Evolutionary conservation across 805 yeast genomes (phyloP).

Genomic region (Pichia paraexigua): DNA sequence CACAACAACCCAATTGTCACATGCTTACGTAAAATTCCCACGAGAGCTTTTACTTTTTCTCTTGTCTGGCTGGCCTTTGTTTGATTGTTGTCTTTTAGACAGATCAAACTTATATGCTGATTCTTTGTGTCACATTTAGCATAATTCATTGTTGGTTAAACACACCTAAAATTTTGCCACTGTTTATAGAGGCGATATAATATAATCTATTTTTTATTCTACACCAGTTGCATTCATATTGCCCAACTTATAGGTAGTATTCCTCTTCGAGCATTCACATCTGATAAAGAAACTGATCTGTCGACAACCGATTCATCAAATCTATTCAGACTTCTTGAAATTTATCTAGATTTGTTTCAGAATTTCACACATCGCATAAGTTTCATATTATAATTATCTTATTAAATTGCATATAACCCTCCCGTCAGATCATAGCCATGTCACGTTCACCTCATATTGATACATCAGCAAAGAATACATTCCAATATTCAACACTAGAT

Average conservation of each 20-base stretch:
- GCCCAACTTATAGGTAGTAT: neutral
- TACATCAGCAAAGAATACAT: neutral
- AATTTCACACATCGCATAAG: neutral
- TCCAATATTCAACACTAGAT: slow-evolving; percentile 6
- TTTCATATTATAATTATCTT: too few species aligned
- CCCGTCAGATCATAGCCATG: neutral
- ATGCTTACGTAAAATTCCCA: neutral
- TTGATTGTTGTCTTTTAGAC: neutral
- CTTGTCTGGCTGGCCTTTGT: neutral
- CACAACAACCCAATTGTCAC: neutral
- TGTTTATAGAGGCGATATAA: neutral
- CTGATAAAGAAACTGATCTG: neutral
- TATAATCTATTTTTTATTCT: too few species aligned
- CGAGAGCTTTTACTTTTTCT: neutral
- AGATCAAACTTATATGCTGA: neutral
- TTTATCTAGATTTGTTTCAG: too few species aligned
- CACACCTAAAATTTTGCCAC: neutral
- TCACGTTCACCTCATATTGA: neutral
- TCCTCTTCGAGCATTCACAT: neutral
- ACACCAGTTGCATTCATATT: neutral
- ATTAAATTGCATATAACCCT: too few species aligned
- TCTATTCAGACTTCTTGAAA: too few species aligned
- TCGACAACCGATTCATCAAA: neutral
- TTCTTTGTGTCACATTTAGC: neutral
- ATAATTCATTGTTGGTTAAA: neutral